Evolutionary conservation across 352 stramenopile species (phyloP).

Genomic region (Phytophthora boehmeriae): DNA sequence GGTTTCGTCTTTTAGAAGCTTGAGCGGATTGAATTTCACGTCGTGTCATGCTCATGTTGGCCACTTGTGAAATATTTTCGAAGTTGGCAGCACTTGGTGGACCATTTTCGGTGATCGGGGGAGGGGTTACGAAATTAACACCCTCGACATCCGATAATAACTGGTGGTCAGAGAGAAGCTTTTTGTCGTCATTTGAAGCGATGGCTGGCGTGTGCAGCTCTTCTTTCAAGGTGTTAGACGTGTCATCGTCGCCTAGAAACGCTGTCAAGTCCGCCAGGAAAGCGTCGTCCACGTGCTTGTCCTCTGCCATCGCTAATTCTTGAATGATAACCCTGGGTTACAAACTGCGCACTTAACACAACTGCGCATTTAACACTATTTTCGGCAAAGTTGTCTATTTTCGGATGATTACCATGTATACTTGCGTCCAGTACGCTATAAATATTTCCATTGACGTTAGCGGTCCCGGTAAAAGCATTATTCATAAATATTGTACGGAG

Average conservation of each 20-base stretch:
- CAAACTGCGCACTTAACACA: background rate
- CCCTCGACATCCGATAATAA: conserved; percentile 17
- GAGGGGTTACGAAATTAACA: background rate
- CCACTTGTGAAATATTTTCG: background rate
- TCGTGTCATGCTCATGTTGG: background rate
- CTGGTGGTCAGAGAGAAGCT: conserved; percentile 2
- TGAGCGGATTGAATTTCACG: conserved; percentile 8
- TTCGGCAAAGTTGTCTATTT: too few relatives aligned
- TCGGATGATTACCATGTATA: too few relatives aligned
- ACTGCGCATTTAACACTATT: too few relatives aligned
- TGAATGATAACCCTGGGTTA: background rate
- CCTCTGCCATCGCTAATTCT: background rate
- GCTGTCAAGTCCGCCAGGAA: conserved; percentile 15
- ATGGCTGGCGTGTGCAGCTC: background rate
- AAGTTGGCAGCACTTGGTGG: background rate
- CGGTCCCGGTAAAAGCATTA: too few relatives aligned
- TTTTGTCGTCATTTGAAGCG: background rate
- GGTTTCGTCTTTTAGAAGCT: conserved; percentile 16
- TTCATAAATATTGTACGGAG: too few relatives aligned
- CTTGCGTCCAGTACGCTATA: too few relatives aligned
- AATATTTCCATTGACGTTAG: too few relatives aligned
- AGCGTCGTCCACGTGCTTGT: background rate
- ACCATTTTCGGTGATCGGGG: background rate
- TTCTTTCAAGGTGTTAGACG: background rate
- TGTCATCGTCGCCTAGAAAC: conserved; percentile 4